Evolutionary conservation across 805 yeast species (phyloP).

Genomic region (Clavispora fructus): DNA sequence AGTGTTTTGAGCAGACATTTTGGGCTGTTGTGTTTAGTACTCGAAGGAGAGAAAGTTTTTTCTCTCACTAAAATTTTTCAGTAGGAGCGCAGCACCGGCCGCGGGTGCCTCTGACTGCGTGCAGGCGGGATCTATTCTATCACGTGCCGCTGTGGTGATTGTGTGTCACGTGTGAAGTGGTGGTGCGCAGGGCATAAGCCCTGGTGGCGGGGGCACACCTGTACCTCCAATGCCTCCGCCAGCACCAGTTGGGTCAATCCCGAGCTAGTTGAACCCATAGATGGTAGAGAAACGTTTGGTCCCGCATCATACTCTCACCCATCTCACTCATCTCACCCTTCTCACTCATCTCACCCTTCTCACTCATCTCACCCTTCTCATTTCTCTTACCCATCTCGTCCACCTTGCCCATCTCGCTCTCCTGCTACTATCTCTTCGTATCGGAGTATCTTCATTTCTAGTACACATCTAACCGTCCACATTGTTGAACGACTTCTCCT

Average conservation of each 20-base stretch:
- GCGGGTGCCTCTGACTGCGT: neutral
- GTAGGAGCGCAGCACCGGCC: slow-evolving; percentile 2
- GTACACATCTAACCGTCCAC: slow-evolving; percentile 42
- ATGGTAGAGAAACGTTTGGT: too few species aligned
- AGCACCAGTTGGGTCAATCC: too few species aligned
- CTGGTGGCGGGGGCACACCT: neutral
- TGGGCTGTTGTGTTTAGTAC: slow-evolving; percentile 8
- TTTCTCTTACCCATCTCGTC: too few species aligned
- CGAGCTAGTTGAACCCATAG: too few species aligned
- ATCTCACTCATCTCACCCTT: too few species aligned
- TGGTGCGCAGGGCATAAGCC: neutral
- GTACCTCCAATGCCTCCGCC: too few species aligned
- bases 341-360: too few species aligned
- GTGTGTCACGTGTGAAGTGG: neutral
- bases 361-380: too few species aligned
- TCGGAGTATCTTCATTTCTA: neutral
- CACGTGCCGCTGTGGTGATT: neutral
- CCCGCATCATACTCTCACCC: too few species aligned
- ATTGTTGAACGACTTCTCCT: slow-evolving; percentile 85
- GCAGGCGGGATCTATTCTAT: neutral
- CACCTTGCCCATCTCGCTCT: too few species aligned
- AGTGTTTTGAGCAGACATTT: slow-evolving; percentile 63
- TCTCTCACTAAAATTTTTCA: slow-evolving; percentile 7
- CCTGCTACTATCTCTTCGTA: too few species aligned
- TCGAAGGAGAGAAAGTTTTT: slow-evolving; percentile 2